These are phyloP conservation scores for Candida tetrigidarum DNA, from an alignment of 1,139 yeast genomes.

Conservation along the genomic window DNA sequence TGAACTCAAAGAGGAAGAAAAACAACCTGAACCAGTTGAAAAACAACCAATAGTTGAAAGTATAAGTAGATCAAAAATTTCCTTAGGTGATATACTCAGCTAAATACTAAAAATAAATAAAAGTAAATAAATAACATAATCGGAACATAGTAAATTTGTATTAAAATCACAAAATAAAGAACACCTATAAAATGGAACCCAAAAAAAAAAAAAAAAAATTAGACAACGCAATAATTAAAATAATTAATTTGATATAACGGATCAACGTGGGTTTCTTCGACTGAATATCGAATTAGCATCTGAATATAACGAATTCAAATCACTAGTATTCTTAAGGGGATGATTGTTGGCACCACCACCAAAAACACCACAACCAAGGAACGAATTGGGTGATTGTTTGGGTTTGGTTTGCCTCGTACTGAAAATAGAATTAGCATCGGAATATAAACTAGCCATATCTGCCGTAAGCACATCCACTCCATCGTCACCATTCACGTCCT, in stretches of 20 bases:
- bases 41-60: slow-evolving; percentile 17
- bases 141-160: not conserved
- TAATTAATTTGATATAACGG: too few species aligned
- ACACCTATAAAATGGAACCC: too few species aligned
- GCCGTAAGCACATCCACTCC: not conserved
- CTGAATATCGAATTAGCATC: slow-evolving; percentile 9
- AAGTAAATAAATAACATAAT: not conserved
- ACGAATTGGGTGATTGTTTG: too few species aligned
- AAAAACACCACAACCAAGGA: too few species aligned
- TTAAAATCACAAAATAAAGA: not conserved
- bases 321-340: too few species aligned
- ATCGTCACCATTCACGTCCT: not conserved
- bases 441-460: slow-evolving; percentile 2
- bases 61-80: slow-evolving; percentile 23
- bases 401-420: too few species aligned
- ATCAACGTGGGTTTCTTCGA: too few species aligned
- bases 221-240: not conserved
- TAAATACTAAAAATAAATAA: slow-evolving; percentile 10
- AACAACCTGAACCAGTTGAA: not conserved
- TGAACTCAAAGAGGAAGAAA: slow-evolving; percentile 5
- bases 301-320: slow-evolving; percentile 2
- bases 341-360: too few species aligned
- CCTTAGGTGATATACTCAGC: slow-evolving; percentile 30
- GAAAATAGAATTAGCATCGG: slow-evolving; percentile 8
- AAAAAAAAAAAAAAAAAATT: not conserved